Evolutionary conservation across 352 stramenopile species (phyloP), one percentile per base, ranked within the genome.

Genomic region (Phytophthora sojae): DNA sequence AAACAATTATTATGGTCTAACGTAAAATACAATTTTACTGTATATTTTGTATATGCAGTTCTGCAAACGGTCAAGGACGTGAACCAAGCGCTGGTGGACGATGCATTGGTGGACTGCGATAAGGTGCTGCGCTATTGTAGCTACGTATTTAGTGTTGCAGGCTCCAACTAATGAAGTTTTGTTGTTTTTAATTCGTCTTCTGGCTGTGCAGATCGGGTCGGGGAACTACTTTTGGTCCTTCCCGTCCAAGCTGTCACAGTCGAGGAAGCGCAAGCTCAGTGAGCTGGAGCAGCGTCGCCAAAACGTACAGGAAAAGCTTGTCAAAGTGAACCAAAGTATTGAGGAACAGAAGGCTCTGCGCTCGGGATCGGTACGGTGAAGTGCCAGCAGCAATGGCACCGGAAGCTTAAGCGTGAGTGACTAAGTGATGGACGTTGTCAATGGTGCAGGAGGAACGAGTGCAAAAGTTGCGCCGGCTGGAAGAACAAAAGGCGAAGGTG

Each of bases 201-300:
- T 32, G 9, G 29, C 29, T 47, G 25, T 61, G 47, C 57, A 89
- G 85, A 96, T 96, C 63, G 89, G 89, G 17, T 94, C 89, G 25
- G 89, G 84, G 17, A 96, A 96, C 62, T 96, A 96, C 81, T 96
- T 96, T 63, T 96, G 89, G 89, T 96, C 89, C 17, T 96, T 95
- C 63, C 89, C 87, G 53, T 93, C 84, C 69, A 96, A 95, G 68
- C 32, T 91, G 9, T 92, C 87, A 50, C 85, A 95, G 73, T 83
- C 90, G 37, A 80, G 84, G 30, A 96, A 94, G 73, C 83, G 85
- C 32, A 95, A 94, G 49, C 73, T 95, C 26, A 66, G 51, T 21
- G 86, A 95, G 25, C 42, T 95, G 21, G 75, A 93, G 64, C 76
- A 91, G 56, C 81, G 78, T 56, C 82, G 85, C 61, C 19, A 73